phyloP scores from a whole-genome alignment of 306 rosid genomes.

The Vigna trinervia region DNA sequence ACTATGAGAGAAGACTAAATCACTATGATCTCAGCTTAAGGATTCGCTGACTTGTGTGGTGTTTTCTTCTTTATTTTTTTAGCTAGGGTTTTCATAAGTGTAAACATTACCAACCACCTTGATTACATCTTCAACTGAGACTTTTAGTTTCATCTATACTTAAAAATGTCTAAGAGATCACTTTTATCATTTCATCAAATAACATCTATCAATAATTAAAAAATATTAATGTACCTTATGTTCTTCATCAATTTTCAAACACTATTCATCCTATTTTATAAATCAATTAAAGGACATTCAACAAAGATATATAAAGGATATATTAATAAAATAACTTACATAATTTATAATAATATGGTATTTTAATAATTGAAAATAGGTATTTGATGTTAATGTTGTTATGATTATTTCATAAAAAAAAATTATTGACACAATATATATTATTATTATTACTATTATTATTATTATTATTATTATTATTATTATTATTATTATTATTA shows the following conservation, averaged over 20 bases:
- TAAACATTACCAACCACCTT: not conserved
- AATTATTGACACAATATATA: too few species aligned
- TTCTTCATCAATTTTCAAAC: not conserved
- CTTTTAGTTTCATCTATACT: not conserved
- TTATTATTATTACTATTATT: too few species aligned
- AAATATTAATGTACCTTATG: not conserved
- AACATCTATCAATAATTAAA: not conserved
- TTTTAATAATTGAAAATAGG: not conserved
- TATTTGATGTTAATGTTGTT: not conserved
- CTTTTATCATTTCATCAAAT: not conserved
- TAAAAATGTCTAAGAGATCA: not conserved
- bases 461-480: too few species aligned
- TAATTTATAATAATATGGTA: not conserved
- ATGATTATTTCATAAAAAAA: not conserved
- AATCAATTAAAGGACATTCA: not conserved
- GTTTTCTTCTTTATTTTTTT: not conserved
- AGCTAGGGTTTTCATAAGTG: not conserved
- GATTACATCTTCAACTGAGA: too few species aligned
- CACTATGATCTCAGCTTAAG: slow-evolving; percentile 53
- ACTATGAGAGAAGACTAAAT: slow-evolving; percentile 40
- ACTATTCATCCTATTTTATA: not conserved
- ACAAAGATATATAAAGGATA: not conserved
- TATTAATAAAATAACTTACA: not conserved
- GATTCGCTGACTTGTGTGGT: slow-evolving; percentile 51
- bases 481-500: too few species aligned